phyloP scores from a whole-genome alignment of 306 rosid species.

The Mimosa bimucronata region DNA sequence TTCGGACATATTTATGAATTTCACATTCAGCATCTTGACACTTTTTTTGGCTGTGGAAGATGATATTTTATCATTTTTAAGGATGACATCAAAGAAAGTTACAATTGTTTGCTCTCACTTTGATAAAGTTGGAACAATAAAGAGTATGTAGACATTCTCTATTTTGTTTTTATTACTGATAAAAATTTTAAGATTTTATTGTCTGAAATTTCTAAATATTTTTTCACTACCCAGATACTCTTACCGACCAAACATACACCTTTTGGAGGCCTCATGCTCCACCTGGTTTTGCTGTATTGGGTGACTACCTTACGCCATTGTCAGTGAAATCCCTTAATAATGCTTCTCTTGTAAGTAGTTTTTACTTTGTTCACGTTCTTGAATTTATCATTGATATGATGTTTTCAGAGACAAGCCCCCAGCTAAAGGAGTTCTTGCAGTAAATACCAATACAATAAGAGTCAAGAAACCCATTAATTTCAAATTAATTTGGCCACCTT shows the following conservation, averaged over 20 bases:
- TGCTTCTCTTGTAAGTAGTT: constrained; percentile 35
- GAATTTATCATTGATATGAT: constrained; percentile 34
- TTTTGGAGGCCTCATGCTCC: constrained; percentile 98
- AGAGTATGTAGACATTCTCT: constrained; percentile 48
- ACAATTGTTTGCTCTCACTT: constrained; percentile 91
- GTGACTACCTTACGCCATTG: constrained; percentile 93
- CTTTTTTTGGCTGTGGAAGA: constrained; percentile 94
- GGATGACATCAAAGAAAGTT: constrained; percentile 86
- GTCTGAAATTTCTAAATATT: constrained; percentile 25
- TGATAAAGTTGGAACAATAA: constrained; percentile 86
- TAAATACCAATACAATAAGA: constrained; percentile 71
- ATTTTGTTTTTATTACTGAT: constrained; percentile 13
- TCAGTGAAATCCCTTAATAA: constrained; percentile 50
- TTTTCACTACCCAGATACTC: constrained; percentile 61
- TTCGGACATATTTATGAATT: constrained; percentile 91
- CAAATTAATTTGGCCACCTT: constrained; percentile 83
- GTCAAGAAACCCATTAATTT: constrained; percentile 80
- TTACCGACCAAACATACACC: constrained; percentile 71
- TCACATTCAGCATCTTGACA: constrained; percentile 92
- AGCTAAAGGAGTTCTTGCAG: constrained; percentile 83
- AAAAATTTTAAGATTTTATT: constrained; percentile 24
- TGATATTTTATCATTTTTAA: constrained; percentile 82
- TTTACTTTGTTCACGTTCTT: constrained; percentile 5
- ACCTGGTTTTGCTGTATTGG: constrained; percentile 91
- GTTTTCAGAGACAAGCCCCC: constrained; percentile 92